Conservation (phyloP, 306 rosid genomes). For the Mimosa pudica region DNA sequence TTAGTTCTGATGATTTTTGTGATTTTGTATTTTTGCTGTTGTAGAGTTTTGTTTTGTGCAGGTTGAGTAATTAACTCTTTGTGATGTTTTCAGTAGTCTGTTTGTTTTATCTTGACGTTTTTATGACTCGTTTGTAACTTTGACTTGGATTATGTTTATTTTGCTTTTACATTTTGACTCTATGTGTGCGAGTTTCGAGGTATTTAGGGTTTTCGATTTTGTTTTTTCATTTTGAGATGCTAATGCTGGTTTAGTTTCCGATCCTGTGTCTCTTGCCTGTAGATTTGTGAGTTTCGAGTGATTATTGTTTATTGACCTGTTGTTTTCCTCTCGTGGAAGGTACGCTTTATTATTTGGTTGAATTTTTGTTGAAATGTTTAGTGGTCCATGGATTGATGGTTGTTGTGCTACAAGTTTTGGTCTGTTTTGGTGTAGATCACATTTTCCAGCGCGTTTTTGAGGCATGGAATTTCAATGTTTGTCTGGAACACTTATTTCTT, state of each 20-base stretch:
- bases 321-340: neutral
- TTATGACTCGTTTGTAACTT: neutral
- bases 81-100: neutral
- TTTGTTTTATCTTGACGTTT: constrained; percentile 30
- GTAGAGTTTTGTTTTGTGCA: neutral
- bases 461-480: neutral
- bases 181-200: neutral
- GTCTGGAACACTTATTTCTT: neutral
- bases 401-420: neutral
- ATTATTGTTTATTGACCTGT: neutral
- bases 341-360: neutral
- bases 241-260: neutral
- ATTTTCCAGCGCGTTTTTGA: neutral
- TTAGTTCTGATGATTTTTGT: neutral
- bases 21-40: constrained; percentile 7
- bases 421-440: neutral
- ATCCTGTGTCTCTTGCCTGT: constrained; percentile 30
- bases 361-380: neutral
- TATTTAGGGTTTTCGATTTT: neutral
- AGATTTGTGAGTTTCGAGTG: neutral
- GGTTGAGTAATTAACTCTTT: too few species aligned
- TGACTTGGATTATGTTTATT: constrained; percentile 18
- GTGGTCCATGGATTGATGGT: neutral
- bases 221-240: neutral
- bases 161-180: neutral